These are phyloP conservation scores for Hymenoscyphus repandus DNA, from an alignment of 2,329 filamentous ascomycete genomes.

Conservation along the genomic window DNA sequence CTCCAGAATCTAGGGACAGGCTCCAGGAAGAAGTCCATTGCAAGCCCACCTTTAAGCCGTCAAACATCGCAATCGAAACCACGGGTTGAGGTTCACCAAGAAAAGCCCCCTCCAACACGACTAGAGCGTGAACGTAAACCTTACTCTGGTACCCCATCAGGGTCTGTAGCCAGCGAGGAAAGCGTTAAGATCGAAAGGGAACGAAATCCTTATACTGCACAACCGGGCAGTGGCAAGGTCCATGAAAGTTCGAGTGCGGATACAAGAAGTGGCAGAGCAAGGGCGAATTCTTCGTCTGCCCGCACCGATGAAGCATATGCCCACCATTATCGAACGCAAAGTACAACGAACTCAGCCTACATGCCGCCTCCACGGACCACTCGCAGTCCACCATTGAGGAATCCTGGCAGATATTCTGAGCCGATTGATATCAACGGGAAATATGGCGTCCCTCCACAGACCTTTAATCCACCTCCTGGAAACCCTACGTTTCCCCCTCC, in stretches of 20 bases:
- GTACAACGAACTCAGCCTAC: slow-evolving; percentile 19
- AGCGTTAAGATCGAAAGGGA: slow-evolving; percentile 57
- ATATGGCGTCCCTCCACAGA: slow-evolving; percentile 16
- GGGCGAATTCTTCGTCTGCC: slow-evolving; percentile 19
- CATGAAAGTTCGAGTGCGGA: slow-evolving; percentile 35
- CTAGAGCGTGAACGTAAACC: slow-evolving; percentile 34
- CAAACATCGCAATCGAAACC: slow-evolving; percentile 17
- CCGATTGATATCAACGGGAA: slow-evolving; percentile 22
- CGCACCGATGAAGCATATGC: slow-evolving; percentile 1
- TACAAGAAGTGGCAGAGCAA: slow-evolving; percentile 20
- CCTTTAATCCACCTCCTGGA: slow-evolving; percentile 18
- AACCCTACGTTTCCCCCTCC: slow-evolving; percentile 21
- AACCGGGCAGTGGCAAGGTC: slow-evolving; percentile 53
- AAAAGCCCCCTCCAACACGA: slow-evolving; percentile 23
- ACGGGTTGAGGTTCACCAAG: slow-evolving; percentile 24
- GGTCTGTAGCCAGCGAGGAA: slow-evolving; percentile 37
- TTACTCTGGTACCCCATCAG: slow-evolving; percentile 31
- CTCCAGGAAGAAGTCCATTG: slow-evolving; percentile 33
- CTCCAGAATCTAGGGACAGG: slow-evolving; percentile 40
- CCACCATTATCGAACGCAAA: slow-evolving; percentile 19
- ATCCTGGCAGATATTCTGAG: slow-evolving; percentile 23
- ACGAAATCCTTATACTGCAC: slow-evolving; percentile 57
- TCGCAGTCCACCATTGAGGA: slow-evolving; percentile 24
- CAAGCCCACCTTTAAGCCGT: slow-evolving; percentile 22
- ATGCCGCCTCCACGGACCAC: slow-evolving; percentile 13